A percentile compares a stretch with the other conserved stretches of the same genome.
These are phyloP conservation scores for Eimeria maxima DNA, from an alignment of 169 alveolate genomes.

Conservation along the genomic window DNA sequence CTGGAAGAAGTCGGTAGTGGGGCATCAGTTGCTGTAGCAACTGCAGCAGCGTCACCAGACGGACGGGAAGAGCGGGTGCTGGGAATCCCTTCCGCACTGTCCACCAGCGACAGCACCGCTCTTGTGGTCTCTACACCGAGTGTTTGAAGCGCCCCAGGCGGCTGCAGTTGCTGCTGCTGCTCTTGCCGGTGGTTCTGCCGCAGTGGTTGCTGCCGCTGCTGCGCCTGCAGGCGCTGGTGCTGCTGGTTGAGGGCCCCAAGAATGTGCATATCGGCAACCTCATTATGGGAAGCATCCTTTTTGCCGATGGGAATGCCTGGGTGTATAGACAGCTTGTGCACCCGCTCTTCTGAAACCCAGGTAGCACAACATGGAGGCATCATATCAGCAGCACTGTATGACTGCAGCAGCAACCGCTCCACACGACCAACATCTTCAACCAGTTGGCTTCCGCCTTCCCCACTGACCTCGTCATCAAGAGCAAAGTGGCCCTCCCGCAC, in stretches of 20 bases:
- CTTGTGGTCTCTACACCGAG: not conserved
- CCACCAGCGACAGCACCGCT: not conserved
- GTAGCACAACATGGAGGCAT: slow-evolving; percentile 18
- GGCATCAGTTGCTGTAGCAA: slow-evolving; percentile 33
- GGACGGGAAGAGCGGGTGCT: not conserved
- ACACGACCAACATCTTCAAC: slow-evolving; percentile 18
- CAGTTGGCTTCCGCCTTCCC: not conserved
- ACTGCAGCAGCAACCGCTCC: slow-evolving; percentile 38
- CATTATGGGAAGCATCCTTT: not conserved
- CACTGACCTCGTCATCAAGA: not conserved
- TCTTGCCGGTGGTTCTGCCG: not conserved
- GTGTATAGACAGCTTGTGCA: slow-evolving; percentile 18
- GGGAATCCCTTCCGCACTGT: not conserved
- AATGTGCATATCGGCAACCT: not conserved
- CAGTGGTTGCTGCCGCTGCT: not conserved
- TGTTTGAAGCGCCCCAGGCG: not conserved
- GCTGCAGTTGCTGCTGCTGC: slow-evolving; percentile 34
- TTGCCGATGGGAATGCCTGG: not conserved
- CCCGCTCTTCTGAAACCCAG: not conserved
- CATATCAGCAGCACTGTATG: slow-evolving; percentile 38
- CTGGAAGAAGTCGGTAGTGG: not conserved
- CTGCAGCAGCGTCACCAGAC: not conserved
- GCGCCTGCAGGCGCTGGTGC: slow-evolving; percentile 4
- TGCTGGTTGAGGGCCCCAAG: not conserved
- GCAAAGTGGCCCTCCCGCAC: not conserved